Base-by-base conservation (phyloP, 2,329 filamentous ascomycete genomes). In the Leptoxyphium fumago region DNA sequence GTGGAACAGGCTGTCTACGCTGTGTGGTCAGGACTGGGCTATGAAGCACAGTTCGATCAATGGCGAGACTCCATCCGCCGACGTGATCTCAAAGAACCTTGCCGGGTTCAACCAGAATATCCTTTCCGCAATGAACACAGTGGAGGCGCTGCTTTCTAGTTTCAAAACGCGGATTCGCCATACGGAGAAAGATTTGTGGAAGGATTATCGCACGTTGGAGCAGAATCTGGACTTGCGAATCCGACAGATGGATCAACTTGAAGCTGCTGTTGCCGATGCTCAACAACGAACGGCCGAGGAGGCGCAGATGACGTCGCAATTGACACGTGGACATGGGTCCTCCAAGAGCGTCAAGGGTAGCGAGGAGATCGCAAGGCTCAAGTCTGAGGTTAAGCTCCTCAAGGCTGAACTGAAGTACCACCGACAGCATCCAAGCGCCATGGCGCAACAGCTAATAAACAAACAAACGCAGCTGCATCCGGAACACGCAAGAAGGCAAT, bases 11-110 rank as follows among this genome's bases (percentile, higher is more conserved):
- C 73, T 98, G 8, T 88, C 85, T 2, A 73, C 77, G 0, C 73
- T 96, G 38, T 96, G 91, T 55, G 91, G 91, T 10, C 75, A 78
- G 0, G 91, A 96, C 58, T 98, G 91, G 89, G 78, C 84, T 4
- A 84, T 94, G 61, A 79, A 82, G 55, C 88, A 96, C 62, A 82
- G 82, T 45, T 76, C 94, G 18, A 84, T 96, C 58, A 89, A 91
- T 55, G 85, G 87, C 15, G 84, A 89, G 47, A 67, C 94, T 6
- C 86, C 88, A 0, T 86, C 82, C 10, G 72, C 93, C 29, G 89
- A 95, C 56, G 80, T 87, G 11, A 83, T 98, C 48, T 78, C 80
- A 1, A 88, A 80, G 41, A 86, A 91, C 64, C 72, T 96, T 4
- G 81, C 84, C 0, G 84, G 83, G 1, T 96, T 96, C 65, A 84